phyloP scores from a whole-genome alignment of 441 rosid species.

The Croton laevigatus region DNA sequence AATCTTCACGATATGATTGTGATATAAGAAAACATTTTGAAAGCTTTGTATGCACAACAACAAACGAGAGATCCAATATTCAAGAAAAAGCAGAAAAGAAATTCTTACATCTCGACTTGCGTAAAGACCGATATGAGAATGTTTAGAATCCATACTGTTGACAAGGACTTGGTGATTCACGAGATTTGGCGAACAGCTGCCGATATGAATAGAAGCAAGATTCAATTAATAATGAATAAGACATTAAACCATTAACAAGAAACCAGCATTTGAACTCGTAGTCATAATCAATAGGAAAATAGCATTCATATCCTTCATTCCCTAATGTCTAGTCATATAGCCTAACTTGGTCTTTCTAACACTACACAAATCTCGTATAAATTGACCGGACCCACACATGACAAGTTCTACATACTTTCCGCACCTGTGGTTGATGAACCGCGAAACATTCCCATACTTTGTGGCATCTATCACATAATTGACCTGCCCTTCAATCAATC shows the following conservation, averaged over 20 bases:
- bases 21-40: background rate
- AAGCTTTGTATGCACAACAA: too few relatives aligned
- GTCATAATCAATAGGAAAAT: too few relatives aligned
- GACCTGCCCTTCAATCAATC: slow-evolving; percentile 66
- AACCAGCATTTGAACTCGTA: background rate
- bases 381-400: too few relatives aligned
- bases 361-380: too few relatives aligned
- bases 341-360: too few relatives aligned
- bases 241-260: background rate
- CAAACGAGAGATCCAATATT: background rate
- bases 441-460: slow-evolving; percentile 72
- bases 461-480: slow-evolving; percentile 76
- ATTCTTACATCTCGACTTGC: slow-evolving; percentile 83
- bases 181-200: slow-evolving; percentile 91
- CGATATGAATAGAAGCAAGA: slow-evolving; percentile 23
- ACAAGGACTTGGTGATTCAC: slow-evolving; percentile 76
- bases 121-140: slow-evolving; percentile 84
- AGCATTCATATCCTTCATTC: too few relatives aligned
- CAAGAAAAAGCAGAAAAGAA: slow-evolving; percentile 9
- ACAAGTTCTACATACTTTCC: slow-evolving; percentile 7
- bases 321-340: too few relatives aligned
- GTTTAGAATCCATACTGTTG: slow-evolving; percentile 83
- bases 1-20: background rate
- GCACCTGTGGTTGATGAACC: slow-evolving; percentile 97
- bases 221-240: slow-evolving; percentile 13